phyloP scores from a whole-genome alignment of 225 moss, liverwort and hornwort species.

The Takakia lepidozioides region DNA sequence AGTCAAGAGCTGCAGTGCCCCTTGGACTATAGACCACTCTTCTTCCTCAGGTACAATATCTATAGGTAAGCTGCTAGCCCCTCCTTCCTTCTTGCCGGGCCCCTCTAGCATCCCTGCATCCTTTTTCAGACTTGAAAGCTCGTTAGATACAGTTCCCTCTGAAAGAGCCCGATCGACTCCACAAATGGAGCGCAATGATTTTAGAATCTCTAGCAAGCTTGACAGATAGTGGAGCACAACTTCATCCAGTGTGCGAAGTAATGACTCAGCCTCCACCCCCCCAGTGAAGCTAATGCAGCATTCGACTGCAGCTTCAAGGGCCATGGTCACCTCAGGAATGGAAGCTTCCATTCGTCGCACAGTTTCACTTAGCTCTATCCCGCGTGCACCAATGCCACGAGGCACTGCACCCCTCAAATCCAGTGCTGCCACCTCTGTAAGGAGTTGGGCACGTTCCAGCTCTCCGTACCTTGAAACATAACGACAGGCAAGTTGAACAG shows the following conservation, averaged over 20 bases:
- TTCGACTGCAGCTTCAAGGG: slow-evolving; percentile 86
- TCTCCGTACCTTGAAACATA: slow-evolving; percentile 99
- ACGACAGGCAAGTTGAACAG: no score
- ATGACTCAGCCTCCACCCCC: slow-evolving; percentile 85
- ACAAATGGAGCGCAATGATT: slow-evolving; percentile 84
- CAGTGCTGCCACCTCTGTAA: slow-evolving; percentile 55
- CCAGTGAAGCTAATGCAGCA: slow-evolving; percentile 89
- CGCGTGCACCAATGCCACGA: slow-evolving; percentile 83
- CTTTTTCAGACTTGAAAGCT: slow-evolving; percentile 42
- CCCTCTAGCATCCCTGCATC: slow-evolving; percentile 38
- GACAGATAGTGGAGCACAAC: slow-evolving; percentile 83
- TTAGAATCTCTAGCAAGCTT: slow-evolving; percentile 71
- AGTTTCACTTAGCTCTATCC: slow-evolving; percentile 97
- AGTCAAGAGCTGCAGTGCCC: slow-evolving; percentile 86
- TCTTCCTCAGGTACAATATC: slow-evolving; percentile 93
- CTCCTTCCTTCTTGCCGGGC: slow-evolving; percentile 37
- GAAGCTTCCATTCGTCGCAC: slow-evolving; percentile 93
- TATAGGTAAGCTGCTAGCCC: slow-evolving; percentile 12
- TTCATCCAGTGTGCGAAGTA: slow-evolving; percentile 85
- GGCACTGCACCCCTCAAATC: slow-evolving; percentile 78
- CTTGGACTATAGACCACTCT: slow-evolving; percentile 97
- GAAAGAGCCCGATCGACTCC: slow-evolving; percentile 58
- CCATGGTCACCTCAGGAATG: slow-evolving; percentile 61
- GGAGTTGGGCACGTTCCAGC: slow-evolving; percentile 76
- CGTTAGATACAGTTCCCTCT: slow-evolving; percentile 36